Conservation (phyloP, 192 early-diverging fungal genomes). For the Backusella australiensis region DNA sequence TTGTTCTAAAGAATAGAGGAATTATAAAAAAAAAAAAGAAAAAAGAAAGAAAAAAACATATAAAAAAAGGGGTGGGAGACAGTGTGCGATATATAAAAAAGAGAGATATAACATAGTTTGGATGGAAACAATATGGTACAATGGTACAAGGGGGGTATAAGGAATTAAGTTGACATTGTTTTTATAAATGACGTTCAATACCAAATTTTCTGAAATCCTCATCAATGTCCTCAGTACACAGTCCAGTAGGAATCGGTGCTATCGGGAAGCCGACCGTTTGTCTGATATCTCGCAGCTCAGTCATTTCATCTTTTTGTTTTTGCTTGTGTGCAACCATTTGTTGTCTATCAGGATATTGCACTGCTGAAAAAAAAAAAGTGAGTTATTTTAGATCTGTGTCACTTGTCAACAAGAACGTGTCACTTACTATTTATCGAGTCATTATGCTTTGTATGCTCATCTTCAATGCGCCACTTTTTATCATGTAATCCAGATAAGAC, state of each 20-base stretch:
- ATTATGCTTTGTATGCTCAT: constrained; percentile 27
- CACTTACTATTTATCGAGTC: constrained; percentile 27
- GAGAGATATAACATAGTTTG: background rate
- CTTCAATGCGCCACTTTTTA: constrained; percentile 33
- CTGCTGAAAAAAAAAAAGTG: background rate
- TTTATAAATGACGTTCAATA: constrained; percentile 28
- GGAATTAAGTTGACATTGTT: background rate
- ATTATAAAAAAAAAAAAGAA: background rate
- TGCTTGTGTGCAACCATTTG: constrained; percentile 37
- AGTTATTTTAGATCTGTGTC: background rate
- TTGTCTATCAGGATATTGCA: constrained; percentile 30
- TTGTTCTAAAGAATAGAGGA: constrained; percentile 4
- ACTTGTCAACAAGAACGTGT: background rate
- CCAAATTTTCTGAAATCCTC: constrained; percentile 44
- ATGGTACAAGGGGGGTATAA: background rate
- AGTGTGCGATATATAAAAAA: background rate
- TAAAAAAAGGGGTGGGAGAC: background rate
- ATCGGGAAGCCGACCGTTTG: constrained; percentile 43
- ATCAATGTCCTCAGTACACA: constrained; percentile 33
- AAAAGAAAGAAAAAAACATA: background rate
- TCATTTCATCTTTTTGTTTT: constrained; percentile 31
- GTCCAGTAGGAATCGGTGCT: constrained; percentile 27
- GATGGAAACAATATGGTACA: background rate
- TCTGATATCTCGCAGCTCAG: constrained; percentile 40
- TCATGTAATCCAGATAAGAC: constrained; percentile 24